Base-by-base conservation (phyloP, 2,329 filamentous ascomycete species). In the Fonsecaea pedrosoi region DNA sequence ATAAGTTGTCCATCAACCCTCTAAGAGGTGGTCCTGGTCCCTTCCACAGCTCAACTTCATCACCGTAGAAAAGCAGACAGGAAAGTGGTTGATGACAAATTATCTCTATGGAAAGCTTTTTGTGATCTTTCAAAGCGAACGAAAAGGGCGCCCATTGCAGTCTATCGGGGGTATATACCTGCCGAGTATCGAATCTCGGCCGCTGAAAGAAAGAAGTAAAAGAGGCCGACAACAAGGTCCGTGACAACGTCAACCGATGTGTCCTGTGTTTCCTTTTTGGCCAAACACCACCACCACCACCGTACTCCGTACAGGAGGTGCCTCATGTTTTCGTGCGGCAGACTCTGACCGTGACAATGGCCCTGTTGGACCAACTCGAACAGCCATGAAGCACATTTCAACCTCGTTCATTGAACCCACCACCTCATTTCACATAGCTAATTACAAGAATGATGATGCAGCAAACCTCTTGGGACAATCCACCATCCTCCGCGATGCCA, bases 111-210 rank as follows among this genome's bases (percentile, higher is more conserved):
- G n/a, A 34, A 30, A n/a, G 12, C 30, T 32, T 25, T 38, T 54
- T 34, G 59, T 10, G 10, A 12, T 54, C 34, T 61, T 54, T 38
- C 18, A 3, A 38, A 15, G 45, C n/a, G 30, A 61, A 30, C 15
- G 35, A 30, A 35, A 35, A 38, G 34, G 34, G 45, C n/a, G 18
- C 58, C 18, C 45, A 61, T 54, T 54, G 59, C 34, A 60, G 30
- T 69, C 66, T 69, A 70, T 70, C 62, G 62, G 62, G 65, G 65
- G 68, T 70, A 70, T 68, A 70, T 55, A 42, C 64, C 61, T 30
- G 25, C 53, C 59, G 60, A 63, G 54, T 13, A 42, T 57, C 18
- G 54, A 57, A 35, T 60, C 62, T 64, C 54, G 60, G 32, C 38
- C 56, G 48, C 12, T 30, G 54, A 62, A 60, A 60, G 13, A 68